Percentiles rank a stretch among this genome's conserved stretches.
These are phyloP conservation scores for Dalbergia cochinchinensis DNA, from an alignment of 306 rosid species.

Conservation along the genomic window DNA sequence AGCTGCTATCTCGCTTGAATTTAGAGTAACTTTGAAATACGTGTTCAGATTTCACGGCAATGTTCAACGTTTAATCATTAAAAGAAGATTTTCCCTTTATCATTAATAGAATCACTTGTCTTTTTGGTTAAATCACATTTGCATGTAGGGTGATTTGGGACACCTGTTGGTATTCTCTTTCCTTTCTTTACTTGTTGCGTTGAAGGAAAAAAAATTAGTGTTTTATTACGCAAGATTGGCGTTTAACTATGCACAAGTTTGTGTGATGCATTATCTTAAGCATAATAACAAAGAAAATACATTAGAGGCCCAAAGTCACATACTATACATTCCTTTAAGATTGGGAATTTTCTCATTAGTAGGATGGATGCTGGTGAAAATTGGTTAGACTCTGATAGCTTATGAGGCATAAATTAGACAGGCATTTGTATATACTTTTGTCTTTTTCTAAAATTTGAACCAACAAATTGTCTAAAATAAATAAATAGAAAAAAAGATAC, in stretches of 20 bases:
- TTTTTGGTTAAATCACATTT: neutral
- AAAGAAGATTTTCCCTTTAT: neutral
- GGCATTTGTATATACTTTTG: too few species aligned
- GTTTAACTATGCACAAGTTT: neutral
- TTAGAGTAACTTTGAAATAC: neutral
- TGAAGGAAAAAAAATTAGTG: conserved; percentile 1
- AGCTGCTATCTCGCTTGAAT: neutral
- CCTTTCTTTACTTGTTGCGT: neutral
- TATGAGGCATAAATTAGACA: too few species aligned
- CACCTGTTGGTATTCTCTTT: neutral
- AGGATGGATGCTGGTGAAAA: too few species aligned
- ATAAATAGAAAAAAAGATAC: neutral
- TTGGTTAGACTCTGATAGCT: too few species aligned
- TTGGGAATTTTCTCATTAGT: too few species aligned
- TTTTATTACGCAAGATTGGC: neutral
- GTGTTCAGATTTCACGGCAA: neutral
- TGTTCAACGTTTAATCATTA: conserved; percentile 9
- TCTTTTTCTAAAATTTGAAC: too few species aligned
- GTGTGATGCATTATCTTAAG: too few species aligned
- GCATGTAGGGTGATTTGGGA: neutral
- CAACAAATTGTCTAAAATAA: too few species aligned
- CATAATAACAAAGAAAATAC: too few species aligned
- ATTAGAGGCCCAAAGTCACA: too few species aligned
- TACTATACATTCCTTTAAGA: too few species aligned
- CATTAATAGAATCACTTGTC: conserved; percentile 2